These are phyloP conservation scores for Aspergillus coremiiformis DNA, from an alignment of 495 filamentous ascomycete genomes.

Conservation along the genomic window DNA sequence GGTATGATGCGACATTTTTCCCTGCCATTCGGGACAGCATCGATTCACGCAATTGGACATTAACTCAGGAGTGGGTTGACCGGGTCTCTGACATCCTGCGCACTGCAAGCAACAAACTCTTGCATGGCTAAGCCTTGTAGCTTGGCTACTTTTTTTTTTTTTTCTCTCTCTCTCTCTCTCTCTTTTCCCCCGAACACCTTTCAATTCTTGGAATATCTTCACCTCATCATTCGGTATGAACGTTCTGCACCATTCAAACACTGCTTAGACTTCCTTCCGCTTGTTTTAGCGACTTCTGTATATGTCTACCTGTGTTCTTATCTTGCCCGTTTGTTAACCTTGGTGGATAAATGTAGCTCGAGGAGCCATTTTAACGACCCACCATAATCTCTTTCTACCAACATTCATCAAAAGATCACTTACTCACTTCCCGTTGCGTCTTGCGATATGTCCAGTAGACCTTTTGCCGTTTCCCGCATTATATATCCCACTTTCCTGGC, in stretches of 20 bases:
- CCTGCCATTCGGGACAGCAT: conserved; percentile 80
- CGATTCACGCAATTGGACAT: conserved; percentile 59
- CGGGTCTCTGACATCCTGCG: conserved; percentile 63
- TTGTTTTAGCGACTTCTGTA: conserved; percentile 1
- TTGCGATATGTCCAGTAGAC: neutral
- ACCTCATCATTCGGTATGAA: too few species aligned
- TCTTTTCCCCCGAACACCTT: too few species aligned
- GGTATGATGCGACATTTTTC: conserved; percentile 69
- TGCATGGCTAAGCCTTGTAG: conserved; percentile 28
- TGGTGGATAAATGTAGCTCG: neutral
- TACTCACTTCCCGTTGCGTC: neutral
- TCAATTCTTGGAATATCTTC: too few species aligned
- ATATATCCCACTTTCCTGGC: neutral
- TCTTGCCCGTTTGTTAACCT: neutral
- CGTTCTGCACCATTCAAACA: neutral
- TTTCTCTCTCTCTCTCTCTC: too few species aligned
- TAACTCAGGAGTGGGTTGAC: conserved; percentile 62
- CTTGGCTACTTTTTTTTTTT: neutral
- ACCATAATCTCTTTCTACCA: neutral
- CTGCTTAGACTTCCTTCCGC: neutral
- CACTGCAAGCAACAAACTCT: conserved; percentile 55
- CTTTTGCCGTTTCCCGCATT: neutral
- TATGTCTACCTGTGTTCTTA: neutral
- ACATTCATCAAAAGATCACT: neutral
- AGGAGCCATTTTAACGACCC: neutral